These are phyloP conservation scores for Trichosporon ovoides DNA, from an alignment of 1,284 basidiomycete genomes.

Conservation along the genomic window DNA sequence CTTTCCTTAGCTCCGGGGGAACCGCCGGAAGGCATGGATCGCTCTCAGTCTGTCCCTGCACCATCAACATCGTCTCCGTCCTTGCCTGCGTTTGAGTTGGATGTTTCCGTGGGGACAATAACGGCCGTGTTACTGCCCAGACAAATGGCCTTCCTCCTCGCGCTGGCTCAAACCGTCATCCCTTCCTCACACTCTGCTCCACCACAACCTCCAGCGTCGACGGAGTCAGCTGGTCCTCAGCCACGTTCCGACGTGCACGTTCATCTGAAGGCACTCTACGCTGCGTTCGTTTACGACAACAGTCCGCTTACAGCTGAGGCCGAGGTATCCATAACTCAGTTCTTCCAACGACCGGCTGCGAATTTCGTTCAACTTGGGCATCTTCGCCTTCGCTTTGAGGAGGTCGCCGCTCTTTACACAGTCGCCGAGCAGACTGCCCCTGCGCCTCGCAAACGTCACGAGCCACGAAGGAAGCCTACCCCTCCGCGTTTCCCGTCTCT, in stretches of 20 bases:
- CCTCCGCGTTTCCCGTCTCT: conserved; percentile 19
- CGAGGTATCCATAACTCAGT: conserved; percentile 14
- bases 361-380: conserved; percentile 36
- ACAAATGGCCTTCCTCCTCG: conserved; percentile 27
- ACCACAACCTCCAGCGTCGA: not conserved
- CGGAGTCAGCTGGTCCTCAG: not conserved
- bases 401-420: conserved; percentile 22
- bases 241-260: conserved; percentile 25
- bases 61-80: not conserved
- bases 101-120: conserved; percentile 28
- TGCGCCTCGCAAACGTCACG: conserved; percentile 1
- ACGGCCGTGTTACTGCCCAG: conserved; percentile 28
- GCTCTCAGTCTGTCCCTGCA: not conserved
- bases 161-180: conserved; percentile 16
- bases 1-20: not conserved
- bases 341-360: conserved; percentile 34
- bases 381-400: conserved; percentile 38
- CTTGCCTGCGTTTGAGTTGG: conserved; percentile 23
- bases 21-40: not conserved
- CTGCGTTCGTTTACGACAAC: conserved; percentile 35
- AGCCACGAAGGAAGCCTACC: conserved; percentile 6
- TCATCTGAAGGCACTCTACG: conserved; percentile 29
- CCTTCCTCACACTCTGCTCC: not conserved
- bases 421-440: conserved; percentile 8
- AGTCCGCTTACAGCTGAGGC: conserved; percentile 4